Evolutionary conservation across 192 early-diverging fungal genomes (phyloP).

Genomic region (Gamsiella multidivaricata): DNA sequence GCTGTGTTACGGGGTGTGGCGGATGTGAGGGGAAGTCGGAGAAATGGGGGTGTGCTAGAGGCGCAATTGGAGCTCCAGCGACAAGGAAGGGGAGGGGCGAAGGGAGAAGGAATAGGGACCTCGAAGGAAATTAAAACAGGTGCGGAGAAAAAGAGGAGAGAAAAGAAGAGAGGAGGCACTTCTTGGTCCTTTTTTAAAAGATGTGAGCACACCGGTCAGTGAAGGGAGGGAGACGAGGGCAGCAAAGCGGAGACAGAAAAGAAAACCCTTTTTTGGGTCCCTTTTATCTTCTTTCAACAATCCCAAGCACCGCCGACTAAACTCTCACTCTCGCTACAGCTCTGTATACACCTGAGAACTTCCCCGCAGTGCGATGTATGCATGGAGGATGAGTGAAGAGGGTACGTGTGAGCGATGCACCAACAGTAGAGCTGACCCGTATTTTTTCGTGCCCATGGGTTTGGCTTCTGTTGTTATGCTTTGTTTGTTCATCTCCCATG

Average conservation of each 20-base stretch:
- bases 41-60: constrained; percentile 6
- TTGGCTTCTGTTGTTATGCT: too few relatives aligned
- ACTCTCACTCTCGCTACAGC: too few relatives aligned
- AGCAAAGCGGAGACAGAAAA: constrained; percentile 5
- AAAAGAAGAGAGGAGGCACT: neutral
- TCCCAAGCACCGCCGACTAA: too few relatives aligned
- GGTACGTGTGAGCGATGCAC: too few relatives aligned
- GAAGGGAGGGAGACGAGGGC: neutral
- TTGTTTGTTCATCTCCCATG: too few relatives aligned
- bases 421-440: too few relatives aligned
- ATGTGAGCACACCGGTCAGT: neutral
- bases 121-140: neutral
- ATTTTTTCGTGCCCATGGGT: too few relatives aligned
- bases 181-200: constrained; percentile 5
- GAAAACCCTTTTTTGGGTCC: neutral
- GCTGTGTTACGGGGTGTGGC: too few relatives aligned
- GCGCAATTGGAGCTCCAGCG: constrained; percentile 45
- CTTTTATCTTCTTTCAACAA: neutral
- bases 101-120: constrained; percentile 13
- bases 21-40: neutral
- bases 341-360: too few relatives aligned
- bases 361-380: too few relatives aligned
- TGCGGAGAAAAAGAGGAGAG: neutral
- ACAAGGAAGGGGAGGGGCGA: neutral
- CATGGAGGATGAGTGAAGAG: too few relatives aligned